A percentile compares a stretch with the other conserved stretches of the same genome.
Conservation (phyloP, 2,329 filamentous ascomycete species). For the Thelonectria blattea region DNA sequence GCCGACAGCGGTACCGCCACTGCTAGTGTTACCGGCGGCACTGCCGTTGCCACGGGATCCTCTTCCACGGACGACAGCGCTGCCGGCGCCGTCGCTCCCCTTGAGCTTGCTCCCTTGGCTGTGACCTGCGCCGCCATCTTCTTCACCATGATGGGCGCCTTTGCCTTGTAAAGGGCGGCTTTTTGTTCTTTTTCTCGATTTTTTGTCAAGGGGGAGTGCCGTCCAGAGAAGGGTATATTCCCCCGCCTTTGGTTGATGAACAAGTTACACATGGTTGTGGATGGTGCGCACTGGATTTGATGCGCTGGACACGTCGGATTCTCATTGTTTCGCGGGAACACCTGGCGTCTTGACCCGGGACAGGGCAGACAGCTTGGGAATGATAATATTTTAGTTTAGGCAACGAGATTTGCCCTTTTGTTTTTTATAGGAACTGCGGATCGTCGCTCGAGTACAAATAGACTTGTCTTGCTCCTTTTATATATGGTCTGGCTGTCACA, state of each 20-base stretch:
- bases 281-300: slow-evolving; percentile 29
- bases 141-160: slow-evolving; percentile 48
- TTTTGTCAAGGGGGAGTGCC: slow-evolving; percentile 17
- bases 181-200: slow-evolving; percentile 19
- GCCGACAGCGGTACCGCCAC: slow-evolving; percentile 55
- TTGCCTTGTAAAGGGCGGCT: slow-evolving; percentile 45
- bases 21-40: slow-evolving; percentile 45
- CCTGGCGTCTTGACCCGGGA: slow-evolving; percentile 35
- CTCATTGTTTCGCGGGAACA: slow-evolving; percentile 36
- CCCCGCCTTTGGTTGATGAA: slow-evolving; percentile 31
- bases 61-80: slow-evolving; percentile 37
- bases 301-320: slow-evolving; percentile 33
- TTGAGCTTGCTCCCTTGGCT: slow-evolving; percentile 43
- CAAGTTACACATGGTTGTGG: slow-evolving; percentile 24
- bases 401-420: slow-evolving; percentile 29
- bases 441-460: slow-evolving; percentile 31
- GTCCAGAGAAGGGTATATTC: neutral
- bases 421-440: slow-evolving; percentile 25
- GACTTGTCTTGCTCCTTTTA: slow-evolving; percentile 33
- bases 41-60: slow-evolving; percentile 39
- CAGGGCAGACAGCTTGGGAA: slow-evolving; percentile 34
- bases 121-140: slow-evolving; percentile 44
- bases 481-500: neutral
- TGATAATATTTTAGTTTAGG: slow-evolving; percentile 40
- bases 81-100: slow-evolving; percentile 35